Evolutionary conservation across 306 rosid species (phyloP).

Genomic region (Gleditsia sinensis): DNA sequence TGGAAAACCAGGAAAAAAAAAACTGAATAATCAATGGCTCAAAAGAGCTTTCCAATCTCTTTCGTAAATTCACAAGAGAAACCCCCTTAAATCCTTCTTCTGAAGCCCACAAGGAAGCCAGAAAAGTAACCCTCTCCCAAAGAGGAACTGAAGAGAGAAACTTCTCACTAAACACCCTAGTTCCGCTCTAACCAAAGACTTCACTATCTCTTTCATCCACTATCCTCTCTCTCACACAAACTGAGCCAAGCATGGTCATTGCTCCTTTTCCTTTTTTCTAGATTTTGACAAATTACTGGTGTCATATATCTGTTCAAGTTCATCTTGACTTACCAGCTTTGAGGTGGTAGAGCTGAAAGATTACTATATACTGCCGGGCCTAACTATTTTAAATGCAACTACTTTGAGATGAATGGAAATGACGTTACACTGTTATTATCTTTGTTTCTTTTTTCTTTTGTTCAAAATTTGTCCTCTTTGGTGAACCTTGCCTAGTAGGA

Average conservation of each 20-base stretch:
- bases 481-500: conserved; percentile 20
- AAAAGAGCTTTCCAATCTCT: too few relatives aligned
- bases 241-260: conserved; percentile 8
- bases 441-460: conserved; percentile 16
- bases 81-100: too few relatives aligned
- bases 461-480: conserved; percentile 6
- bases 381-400: conserved; percentile 10
- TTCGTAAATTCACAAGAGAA: too few relatives aligned
- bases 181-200: too few relatives aligned
- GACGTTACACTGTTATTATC: background rate
- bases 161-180: too few relatives aligned
- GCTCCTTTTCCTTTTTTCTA: conserved; percentile 2
- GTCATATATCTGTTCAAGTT: background rate
- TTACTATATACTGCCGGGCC: background rate
- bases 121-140: too few relatives aligned
- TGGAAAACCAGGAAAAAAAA: too few relatives aligned
- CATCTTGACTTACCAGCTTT: background rate
- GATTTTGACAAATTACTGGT: conserved; percentile 10
- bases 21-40: too few relatives aligned
- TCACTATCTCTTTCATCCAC: conserved; percentile 3
- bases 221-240: background rate
- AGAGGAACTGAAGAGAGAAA: too few relatives aligned
- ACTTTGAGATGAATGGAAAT: conserved; percentile 24
- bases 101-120: too few relatives aligned
- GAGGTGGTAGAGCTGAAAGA: background rate